Base-by-base conservation (phyloP, 352 stramenopile genomes). In the Globisporangium irregulare region DNA sequence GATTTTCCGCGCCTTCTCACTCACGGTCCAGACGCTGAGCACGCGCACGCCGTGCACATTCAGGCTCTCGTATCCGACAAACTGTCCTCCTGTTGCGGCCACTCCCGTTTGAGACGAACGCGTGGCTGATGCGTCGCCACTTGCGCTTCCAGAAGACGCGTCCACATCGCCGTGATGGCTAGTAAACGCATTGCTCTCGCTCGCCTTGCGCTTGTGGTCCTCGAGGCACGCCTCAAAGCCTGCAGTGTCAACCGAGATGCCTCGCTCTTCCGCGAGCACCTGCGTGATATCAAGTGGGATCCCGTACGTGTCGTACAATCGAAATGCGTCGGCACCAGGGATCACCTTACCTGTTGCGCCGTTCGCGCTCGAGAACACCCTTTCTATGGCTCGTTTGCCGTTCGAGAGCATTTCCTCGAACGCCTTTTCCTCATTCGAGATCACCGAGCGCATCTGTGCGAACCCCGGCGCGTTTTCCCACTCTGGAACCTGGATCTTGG, bases 221-320 rank as follows among this genome's bases (percentile, higher is more conserved):
- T 81, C 73, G 70, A 90, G 76, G 24, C 71, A 75, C 10, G 24
- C 32, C 22, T 90, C 69, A 58, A 90, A 94, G 0, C 83, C 85
- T 2, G 68, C 66, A 1, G 66, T 63, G 51, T 94, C 87, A 56
- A 94, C 81, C 12, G n/a, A 25, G 9, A 92, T 55, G 8, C 82
- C 84, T 6, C 78, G 76, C 65, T 91, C 82, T 62, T 85, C 74
- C 0, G 84, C 87, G 38, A 95, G 62, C 8, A 84, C 72, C 48
- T 93, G 78, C 10, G 81, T 93, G 50, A 95, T 85, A 57, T 93
- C 84, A 46, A 95, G 76, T 3, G 87, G 81, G n/a, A 95, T 82
- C 38, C 86, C 87, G 48, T 81, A 89, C 12, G 86, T 93, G 51
- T 95, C 81, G 64, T 92, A 95, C 1, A 95, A 57, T 10, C 78